Evolutionary conservation across 2,329 filamentous ascomycete genomes (phyloP), one percentile per base, ranked within the genome.

Genomic region (Colletotrichum australisinense): DNA sequence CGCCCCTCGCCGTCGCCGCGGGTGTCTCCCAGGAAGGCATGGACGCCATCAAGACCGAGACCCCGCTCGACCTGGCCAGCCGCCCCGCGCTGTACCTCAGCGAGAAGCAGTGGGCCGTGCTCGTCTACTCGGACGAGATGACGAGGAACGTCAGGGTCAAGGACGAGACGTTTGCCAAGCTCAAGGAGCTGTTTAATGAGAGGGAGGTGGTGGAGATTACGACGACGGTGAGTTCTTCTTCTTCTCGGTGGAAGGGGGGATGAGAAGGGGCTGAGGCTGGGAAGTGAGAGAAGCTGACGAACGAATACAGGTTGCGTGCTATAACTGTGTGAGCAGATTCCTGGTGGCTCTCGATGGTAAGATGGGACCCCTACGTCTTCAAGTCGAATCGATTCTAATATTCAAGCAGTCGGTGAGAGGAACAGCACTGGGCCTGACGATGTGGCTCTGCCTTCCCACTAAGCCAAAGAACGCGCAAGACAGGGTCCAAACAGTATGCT

Each of bases 301-400:
- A 79, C 68, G 59, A 9, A 32, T 60, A 26, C 62, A 89, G 87
- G 81, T 90, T 76, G 93, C 93, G 14, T 91, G 90, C 67, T 97
- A 97, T 81, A 97, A 97, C 80, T 95, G 93, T 79, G 94, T 97
- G 19, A 95, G 93, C 81, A 88, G 94, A 35, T 95, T 97, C 77
- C 82, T 97, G 76, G 94, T 97, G 24, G 94, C 94, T 16, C 82
- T 97, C 69, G 92, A 97, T 84, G 93, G 90, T 92, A 83, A 82
- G 89, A 84, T 60, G 55, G 67, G 59, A 53, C 35, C 26, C 30
- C 60, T 38, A 12, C 32, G 32, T 32, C 32, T 30, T 63, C 32
- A 26, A 59, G 35, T 14, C 8, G 55, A 22, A 11, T 11, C 6
- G 26, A 35, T 60, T 35, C 80, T 84, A 76, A 85, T 74, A 55